Conservation (phyloP, 257 asterid genomes). For the Verbena officinalis region DNA sequence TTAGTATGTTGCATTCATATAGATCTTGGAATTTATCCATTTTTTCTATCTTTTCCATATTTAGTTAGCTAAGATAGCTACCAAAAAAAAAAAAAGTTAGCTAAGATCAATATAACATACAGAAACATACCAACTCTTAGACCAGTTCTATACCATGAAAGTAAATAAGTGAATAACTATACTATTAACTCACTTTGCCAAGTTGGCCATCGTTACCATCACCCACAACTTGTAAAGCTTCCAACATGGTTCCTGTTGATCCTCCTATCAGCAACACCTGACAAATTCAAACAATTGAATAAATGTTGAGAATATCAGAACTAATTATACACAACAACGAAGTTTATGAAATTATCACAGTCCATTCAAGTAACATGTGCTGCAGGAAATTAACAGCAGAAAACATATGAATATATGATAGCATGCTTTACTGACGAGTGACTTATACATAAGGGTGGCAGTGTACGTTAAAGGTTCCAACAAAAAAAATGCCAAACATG, state of each 20-base stretch:
- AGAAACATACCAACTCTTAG: neutral
- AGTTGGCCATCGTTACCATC: constrained; percentile 52
- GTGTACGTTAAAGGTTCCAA: neutral
- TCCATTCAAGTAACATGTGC: neutral
- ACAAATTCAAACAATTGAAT: constrained; percentile 12
- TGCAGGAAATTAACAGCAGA: neutral
- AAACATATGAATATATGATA: neutral
- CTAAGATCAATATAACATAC: neutral
- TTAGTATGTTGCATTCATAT: neutral
- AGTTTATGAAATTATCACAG: neutral
- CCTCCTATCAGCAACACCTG: constrained; percentile 82
- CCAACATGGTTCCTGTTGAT: constrained; percentile 83
- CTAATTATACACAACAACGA: neutral
- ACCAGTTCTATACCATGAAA: neutral
- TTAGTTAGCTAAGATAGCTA: constrained; percentile 12
- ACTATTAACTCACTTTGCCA: constrained; percentile 51
- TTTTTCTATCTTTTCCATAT: neutral
- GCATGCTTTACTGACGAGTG: neutral
- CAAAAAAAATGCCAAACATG: neutral
- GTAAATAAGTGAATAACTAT: neutral
- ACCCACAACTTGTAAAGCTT: constrained; percentile 70
- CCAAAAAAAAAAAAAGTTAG: no score
- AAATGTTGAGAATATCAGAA: neutral
- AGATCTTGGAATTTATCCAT: neutral
- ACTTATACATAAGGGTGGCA: neutral